Percentiles rank a stretch among this genome's conserved stretches.
phyloP scores from a whole-genome alignment of 768 basidiomycete species.

The Serpula lacrymans region DNA sequence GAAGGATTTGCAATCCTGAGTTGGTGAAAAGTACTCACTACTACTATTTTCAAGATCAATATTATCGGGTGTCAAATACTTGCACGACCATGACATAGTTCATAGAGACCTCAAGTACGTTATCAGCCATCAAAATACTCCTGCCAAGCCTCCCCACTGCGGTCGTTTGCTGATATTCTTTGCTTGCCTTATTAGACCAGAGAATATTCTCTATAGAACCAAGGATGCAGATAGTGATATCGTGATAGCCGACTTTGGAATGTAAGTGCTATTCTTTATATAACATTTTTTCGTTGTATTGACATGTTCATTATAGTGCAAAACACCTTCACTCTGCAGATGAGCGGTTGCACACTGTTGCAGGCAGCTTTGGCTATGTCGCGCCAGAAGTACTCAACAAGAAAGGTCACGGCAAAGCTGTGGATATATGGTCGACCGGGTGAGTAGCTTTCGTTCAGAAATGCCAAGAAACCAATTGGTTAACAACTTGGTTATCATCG shows the following conservation, averaged over 20 bases:
- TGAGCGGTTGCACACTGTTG: slow-evolving; percentile 68
- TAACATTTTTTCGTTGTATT: background rate
- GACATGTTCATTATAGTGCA: slow-evolving; percentile 58
- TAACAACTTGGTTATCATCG: background rate
- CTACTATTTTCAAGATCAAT: slow-evolving; percentile 52
- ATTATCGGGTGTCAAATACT: slow-evolving; percentile 81
- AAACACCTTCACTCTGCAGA: slow-evolving; percentile 75
- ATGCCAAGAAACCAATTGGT: too few relatives aligned
- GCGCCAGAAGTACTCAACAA: slow-evolving; percentile 86
- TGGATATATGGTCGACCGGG: slow-evolving; percentile 95
- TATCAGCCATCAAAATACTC: background rate
- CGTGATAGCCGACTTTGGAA: slow-evolving; percentile 97
- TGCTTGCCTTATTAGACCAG: slow-evolving; percentile 54
- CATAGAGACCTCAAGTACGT: slow-evolving; percentile 92
- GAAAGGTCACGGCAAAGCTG: slow-evolving; percentile 85
- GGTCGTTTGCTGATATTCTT: slow-evolving; percentile 4
- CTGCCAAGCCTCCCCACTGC: background rate
- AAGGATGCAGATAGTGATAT: slow-evolving; percentile 74
- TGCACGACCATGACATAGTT: slow-evolving; percentile 91
- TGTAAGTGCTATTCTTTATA: slow-evolving; percentile 46
- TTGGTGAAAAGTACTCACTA: background rate
- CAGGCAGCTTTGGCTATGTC: slow-evolving; percentile 85
- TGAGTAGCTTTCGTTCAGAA: slow-evolving; percentile 40
- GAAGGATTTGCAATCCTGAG: background rate
- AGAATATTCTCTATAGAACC: slow-evolving; percentile 92